Base-by-base conservation (phyloP, 495 filamentous ascomycete genomes). In the Hypoxylon cercidicola region DNA sequence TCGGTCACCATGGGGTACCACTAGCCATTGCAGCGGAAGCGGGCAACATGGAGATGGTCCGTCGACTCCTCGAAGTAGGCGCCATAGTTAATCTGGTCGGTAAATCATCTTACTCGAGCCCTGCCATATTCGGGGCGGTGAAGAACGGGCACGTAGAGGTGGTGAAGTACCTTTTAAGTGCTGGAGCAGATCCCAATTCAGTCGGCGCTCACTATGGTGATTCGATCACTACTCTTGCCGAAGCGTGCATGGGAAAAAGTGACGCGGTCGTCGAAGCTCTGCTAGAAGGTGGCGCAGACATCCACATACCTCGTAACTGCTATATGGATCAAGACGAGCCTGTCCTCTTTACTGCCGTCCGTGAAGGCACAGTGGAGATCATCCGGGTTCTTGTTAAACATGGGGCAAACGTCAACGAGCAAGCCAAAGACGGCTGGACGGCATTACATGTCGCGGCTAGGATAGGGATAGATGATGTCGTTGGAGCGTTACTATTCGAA, bases 371-470 rank as follows among this genome's bases (percentile, higher is more conserved):
- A 18, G n/a, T 45, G 4, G 52, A 55, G 9, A 32, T 28, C 23
- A 37, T 55, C n/a, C 35, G 35, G 18, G 39, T 37, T 41, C 37
- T 55, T 18, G 20, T 49, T 37, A 32, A 13, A 11, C 35, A 25
- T 7, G 52, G 52, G 21, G 52, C 37, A 0, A 30, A 55, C 7
- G 43, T 45, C 52, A 44, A 55, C 13, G 52, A 28, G 23, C 34
- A 34, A 15, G 52, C 12, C 23, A 32, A 45, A 20, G 16, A 41
- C 23, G 52, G 52, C 16, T 55, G 52, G 52, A 55, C 20, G 16
- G 39, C 52, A n/a, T 6, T 55, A 19, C 52, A 55, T 20, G 21
- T 30, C 15, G 52, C 52, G 19, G 35, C 37, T 9, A 49, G 23
- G 23, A 25, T 25, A 25, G 46, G 46, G n/a, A 49, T 16, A 8